Percentiles rank a stretch among this genome's conserved stretches.
These are phyloP conservation scores for Cytospora piceae DNA, from an alignment of 2,329 filamentous ascomycete species.

Conservation along the genomic window DNA sequence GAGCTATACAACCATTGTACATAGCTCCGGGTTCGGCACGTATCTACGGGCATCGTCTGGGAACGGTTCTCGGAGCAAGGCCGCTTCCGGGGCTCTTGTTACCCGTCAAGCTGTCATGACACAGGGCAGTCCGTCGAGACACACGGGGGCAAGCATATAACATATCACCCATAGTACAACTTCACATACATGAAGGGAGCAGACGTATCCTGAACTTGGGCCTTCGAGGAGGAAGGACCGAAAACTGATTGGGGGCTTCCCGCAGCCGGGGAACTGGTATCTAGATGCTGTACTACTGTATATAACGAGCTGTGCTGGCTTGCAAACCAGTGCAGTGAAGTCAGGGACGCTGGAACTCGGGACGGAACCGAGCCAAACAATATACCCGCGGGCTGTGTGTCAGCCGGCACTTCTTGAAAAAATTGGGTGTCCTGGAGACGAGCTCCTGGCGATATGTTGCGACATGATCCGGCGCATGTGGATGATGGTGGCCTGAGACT, in stretches of 20 bases:
- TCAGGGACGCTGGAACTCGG: conserved; percentile 16
- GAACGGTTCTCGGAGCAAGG: neutral
- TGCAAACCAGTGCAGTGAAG: conserved; percentile 11
- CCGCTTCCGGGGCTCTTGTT: neutral
- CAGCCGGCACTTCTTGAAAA: neutral
- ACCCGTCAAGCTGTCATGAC: neutral
- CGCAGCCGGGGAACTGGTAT: conserved; percentile 29
- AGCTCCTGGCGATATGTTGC: neutral
- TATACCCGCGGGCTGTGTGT: conserved; percentile 1
- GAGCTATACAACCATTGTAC: neutral
- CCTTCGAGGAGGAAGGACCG: conserved; percentile 7
- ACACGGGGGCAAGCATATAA: neutral
- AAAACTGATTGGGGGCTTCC: conserved; percentile 24
- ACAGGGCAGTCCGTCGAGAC: neutral
- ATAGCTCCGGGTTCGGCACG: neutral
- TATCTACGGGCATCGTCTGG: neutral
- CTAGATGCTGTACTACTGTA: conserved; percentile 26
- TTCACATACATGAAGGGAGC: neutral
- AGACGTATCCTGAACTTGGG: neutral
- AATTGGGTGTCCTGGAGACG: conserved; percentile 1
- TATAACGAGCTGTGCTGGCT: conserved; percentile 20
- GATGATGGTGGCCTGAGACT: neutral
- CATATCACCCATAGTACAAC: neutral
- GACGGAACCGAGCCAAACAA: conserved; percentile 12
- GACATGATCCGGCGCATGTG: neutral